Percentiles rank a stretch among this genome's conserved stretches.
Evolutionary conservation across 345 rosid genomes (phyloP).

Genomic region (Balakata baccata): DNA sequence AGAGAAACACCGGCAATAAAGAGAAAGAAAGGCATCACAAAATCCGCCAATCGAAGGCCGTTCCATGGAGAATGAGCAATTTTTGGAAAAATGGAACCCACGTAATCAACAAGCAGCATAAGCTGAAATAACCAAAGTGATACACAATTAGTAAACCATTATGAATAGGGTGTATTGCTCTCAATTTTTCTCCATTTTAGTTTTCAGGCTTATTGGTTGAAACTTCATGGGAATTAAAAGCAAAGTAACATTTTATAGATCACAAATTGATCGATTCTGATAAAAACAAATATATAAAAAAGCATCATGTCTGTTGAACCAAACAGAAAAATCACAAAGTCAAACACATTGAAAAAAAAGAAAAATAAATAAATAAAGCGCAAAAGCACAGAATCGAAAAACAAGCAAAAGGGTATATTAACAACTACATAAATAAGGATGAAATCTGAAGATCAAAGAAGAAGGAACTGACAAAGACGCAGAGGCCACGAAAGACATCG

Average conservation of each 20-base stretch:
- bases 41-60: conserved; percentile 45
- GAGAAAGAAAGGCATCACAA: conserved; percentile 52
- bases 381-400: neutral
- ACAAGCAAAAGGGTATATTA: too few relatives aligned
- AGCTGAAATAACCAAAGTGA: conserved; percentile 16
- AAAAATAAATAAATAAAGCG: neutral
- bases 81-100: conserved; percentile 35
- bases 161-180: neutral
- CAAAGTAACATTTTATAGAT: neutral
- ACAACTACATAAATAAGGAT: neutral
- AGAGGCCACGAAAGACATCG: conserved; percentile 52
- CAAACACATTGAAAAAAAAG: neutral
- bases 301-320: too few relatives aligned
- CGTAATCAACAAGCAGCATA: conserved; percentile 49
- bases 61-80: conserved; percentile 50
- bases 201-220: too few relatives aligned
- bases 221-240: too few relatives aligned
- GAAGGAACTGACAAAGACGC: conserved; percentile 37
- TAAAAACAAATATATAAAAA: neutral
- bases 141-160: neutral
- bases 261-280: neutral
- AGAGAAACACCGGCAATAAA: conserved; percentile 44
- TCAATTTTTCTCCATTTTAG: too few relatives aligned
- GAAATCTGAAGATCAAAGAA: neutral
- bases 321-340: conserved; percentile 7